Percentiles rank a stretch among this genome's conserved stretches.
Conservation (phyloP, 2,329 filamentous ascomycete species). For the Penicillium sp. region DNA sequence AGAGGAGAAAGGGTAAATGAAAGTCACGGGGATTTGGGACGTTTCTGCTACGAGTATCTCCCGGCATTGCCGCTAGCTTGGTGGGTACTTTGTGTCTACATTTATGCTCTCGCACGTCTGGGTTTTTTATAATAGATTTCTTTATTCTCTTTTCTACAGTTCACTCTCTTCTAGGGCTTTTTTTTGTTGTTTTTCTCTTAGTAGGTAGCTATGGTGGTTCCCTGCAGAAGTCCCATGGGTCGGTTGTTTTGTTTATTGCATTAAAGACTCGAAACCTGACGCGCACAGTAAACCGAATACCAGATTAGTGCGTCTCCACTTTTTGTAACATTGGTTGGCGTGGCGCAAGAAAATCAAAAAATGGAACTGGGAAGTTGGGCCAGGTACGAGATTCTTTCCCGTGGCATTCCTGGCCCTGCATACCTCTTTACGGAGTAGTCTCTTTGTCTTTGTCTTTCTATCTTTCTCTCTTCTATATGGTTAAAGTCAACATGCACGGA, state of each 20-base stretch:
- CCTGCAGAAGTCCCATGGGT: background rate
- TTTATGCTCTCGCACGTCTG: constrained; percentile 9
- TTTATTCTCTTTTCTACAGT: background rate
- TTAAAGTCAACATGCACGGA: background rate
- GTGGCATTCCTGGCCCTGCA: constrained; percentile 7
- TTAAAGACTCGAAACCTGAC: constrained; percentile 1
- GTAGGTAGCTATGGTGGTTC: background rate
- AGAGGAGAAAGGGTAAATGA: constrained; percentile 13
- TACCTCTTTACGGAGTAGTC: background rate
- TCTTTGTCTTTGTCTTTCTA: background rate
- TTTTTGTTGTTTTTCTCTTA: background rate
- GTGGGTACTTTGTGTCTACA: constrained; percentile 15
- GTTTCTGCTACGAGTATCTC: constrained; percentile 8
- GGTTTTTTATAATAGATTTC: background rate
- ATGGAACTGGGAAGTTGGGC: background rate
- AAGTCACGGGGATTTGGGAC: constrained; percentile 15
- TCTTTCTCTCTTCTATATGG: background rate
- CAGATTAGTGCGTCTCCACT: constrained; percentile 9
- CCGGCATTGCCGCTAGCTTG: constrained; percentile 20
- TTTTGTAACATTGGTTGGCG: constrained; percentile 10
- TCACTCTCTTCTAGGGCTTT: background rate
- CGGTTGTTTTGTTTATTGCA: background rate
- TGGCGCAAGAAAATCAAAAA: background rate
- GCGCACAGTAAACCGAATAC: constrained; percentile 19
- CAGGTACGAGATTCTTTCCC: background rate